These are phyloP conservation scores for Neurospora sp. DNA, from an alignment of 2,329 filamentous ascomycete genomes.

Conservation along the genomic window DNA sequence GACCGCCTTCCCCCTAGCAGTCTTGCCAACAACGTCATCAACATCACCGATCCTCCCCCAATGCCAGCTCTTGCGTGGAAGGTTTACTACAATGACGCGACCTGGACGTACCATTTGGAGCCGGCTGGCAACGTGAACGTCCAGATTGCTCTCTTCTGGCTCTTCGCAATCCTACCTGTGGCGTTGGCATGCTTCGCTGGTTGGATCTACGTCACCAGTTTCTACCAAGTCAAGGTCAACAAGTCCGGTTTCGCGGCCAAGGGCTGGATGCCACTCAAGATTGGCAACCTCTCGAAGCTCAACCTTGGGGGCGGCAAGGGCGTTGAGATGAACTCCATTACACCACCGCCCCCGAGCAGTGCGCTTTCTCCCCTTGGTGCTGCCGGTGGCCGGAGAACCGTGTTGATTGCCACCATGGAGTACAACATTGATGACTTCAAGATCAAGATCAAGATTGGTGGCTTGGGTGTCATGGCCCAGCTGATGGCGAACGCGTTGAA, in stretches of 20 bases:
- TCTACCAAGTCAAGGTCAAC: slow-evolving; percentile 44
- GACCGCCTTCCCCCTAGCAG: slow-evolving; percentile 53
- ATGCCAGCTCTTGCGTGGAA: slow-evolving; percentile 45
- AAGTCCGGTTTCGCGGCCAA: slow-evolving; percentile 21
- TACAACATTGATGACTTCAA: slow-evolving; percentile 63
- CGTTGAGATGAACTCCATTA: slow-evolving; percentile 16
- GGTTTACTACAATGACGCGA: slow-evolving; percentile 45
- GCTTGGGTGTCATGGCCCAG: slow-evolving; percentile 60
- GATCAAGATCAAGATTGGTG: slow-evolving; percentile 64
- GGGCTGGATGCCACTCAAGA: slow-evolving; percentile 20
- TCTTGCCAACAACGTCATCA: slow-evolving; percentile 44
- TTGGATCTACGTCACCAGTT: slow-evolving; percentile 49
- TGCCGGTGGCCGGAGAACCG: slow-evolving; percentile 32
- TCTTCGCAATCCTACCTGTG: slow-evolving; percentile 45
- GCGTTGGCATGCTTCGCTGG: slow-evolving; percentile 38
- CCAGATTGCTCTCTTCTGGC: slow-evolving; percentile 44
- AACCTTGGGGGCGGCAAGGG: slow-evolving; percentile 22
- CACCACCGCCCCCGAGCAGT: slow-evolving; percentile 10
- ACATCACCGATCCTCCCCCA: slow-evolving; percentile 46
- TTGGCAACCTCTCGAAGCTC: slow-evolving; percentile 20
- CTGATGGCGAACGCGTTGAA: slow-evolving; percentile 57
- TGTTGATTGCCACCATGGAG: slow-evolving; percentile 62
- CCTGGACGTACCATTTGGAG: slow-evolving; percentile 38
- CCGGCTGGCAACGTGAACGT: slow-evolving; percentile 43
- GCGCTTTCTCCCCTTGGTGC: slow-evolving; percentile 6